Evolutionary conservation across 2,329 filamentous ascomycete genomes (phyloP).

Genomic region (Talaromyces funiculosus): DNA sequence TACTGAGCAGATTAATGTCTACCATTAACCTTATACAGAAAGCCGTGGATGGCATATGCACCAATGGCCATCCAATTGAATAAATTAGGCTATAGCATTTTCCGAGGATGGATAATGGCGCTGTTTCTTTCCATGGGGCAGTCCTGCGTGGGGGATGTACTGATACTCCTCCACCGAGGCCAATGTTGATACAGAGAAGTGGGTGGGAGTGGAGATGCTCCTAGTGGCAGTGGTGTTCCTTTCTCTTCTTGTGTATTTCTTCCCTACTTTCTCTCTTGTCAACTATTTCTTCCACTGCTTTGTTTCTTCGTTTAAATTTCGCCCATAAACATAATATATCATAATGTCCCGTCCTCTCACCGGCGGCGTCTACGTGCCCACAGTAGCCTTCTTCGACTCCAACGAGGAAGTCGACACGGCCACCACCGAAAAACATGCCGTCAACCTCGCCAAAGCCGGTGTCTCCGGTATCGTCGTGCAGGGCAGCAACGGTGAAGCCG

Average conservation of each 20-base stretch:
- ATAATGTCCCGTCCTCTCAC: slow-evolving; percentile 25
- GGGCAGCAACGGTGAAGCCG: slow-evolving; percentile 77
- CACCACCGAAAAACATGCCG: slow-evolving; percentile 55
- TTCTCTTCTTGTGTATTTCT: neutral
- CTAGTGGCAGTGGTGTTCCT: neutral
- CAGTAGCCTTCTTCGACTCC: slow-evolving; percentile 65
- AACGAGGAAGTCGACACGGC: slow-evolving; percentile 58
- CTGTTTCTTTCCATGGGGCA: neutral
- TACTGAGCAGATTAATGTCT: neutral
- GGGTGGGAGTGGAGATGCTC: neutral
- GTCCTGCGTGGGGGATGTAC: neutral
- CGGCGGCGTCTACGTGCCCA: slow-evolving; percentile 64
- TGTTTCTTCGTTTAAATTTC: neutral
- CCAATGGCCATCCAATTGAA: neutral
- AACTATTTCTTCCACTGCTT: neutral
- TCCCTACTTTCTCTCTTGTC: neutral
- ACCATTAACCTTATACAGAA: neutral
- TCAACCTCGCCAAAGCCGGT: slow-evolving; percentile 66
- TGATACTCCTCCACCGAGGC: neutral
- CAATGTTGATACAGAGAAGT: neutral
- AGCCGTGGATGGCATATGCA: neutral
- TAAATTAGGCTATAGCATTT: neutral
- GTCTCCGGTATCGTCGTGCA: slow-evolving; percentile 70
- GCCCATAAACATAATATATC: neutral
- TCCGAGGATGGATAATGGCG: too few relatives aligned